Percentiles rank a stretch among this genome's conserved stretches.
Conservation (phyloP, 139 green algal species). For the Chlorella sp. region DNA sequence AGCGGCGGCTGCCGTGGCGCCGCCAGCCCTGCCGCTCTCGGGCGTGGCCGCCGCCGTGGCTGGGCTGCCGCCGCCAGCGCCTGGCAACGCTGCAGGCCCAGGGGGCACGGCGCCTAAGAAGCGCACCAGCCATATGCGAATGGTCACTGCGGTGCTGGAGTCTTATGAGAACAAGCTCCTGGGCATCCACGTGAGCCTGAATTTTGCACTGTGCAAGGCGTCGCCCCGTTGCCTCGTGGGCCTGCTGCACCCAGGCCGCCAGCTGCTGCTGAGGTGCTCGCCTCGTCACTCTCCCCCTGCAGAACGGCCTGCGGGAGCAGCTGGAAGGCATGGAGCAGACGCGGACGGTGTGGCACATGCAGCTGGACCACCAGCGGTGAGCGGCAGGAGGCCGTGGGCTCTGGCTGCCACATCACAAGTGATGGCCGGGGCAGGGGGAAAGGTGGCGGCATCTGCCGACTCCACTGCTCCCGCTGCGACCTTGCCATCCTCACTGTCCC, state of each 20-base stretch:
- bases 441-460: no score
- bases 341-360: conserved; percentile 60
- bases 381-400: no score
- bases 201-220: conserved; percentile 3
- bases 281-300: background rate
- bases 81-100: no score
- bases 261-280: background rate
- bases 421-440: no score
- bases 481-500: no score
- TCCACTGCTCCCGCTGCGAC: no score
- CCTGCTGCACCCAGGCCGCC: background rate
- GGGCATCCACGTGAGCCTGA: conserved; percentile 34
- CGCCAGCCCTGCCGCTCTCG: background rate
- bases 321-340: conserved; percentile 48
- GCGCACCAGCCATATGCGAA: conserved; percentile 16
- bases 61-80: background rate
- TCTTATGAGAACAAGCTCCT: conserved; percentile 53
- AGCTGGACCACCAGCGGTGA: conserved; percentile 56
- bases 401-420: no score
- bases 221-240: background rate
- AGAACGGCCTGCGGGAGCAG: conserved; percentile 40
- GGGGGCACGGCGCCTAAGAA: no score
- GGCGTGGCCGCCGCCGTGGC: background rate
- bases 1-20: background rate
- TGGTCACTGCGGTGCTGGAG: conserved; percentile 16